Percentiles rank a stretch among this genome's conserved stretches.
These are phyloP conservation scores for Aschersonia sp. DNA, from an alignment of 2,329 filamentous ascomycete genomes.

Conservation along the genomic window DNA sequence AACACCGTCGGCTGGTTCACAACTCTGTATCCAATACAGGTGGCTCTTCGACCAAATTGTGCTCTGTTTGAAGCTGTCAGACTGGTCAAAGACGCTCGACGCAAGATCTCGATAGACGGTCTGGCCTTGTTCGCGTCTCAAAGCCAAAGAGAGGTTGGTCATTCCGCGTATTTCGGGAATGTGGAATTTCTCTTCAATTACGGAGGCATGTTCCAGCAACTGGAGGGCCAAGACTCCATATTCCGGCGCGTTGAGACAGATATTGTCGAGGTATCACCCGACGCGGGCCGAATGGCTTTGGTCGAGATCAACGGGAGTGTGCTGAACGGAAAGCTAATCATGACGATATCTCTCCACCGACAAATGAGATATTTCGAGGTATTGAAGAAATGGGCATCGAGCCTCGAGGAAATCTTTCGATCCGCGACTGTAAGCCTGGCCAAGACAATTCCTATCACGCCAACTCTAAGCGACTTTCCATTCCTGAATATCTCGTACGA, in stretches of 20 bases:
- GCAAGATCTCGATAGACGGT: conserved; percentile 19
- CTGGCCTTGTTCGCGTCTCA: conserved; percentile 21
- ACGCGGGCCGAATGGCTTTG: background rate
- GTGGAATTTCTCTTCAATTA: conserved; percentile 35
- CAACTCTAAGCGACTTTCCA: conserved; percentile 1
- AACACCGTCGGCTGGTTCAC: conserved; percentile 32
- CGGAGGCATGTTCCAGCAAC: conserved; percentile 24
- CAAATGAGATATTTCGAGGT: background rate
- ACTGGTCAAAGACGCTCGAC: conserved; percentile 19
- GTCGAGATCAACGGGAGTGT: background rate
- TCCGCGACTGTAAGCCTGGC: background rate
- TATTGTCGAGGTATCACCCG: background rate
- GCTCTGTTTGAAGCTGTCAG: conserved; percentile 6
- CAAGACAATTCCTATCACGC: background rate
- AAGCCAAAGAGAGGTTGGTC: conserved; percentile 14
- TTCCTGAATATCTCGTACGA: background rate
- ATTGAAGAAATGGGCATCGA: background rate
- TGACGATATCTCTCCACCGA: background rate
- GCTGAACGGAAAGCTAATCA: background rate
- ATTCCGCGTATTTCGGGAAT: conserved; percentile 4
- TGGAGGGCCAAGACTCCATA: conserved; percentile 19
- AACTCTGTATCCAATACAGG: conserved; percentile 20
- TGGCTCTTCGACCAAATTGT: conserved; percentile 4
- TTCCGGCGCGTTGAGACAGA: conserved; percentile 1
- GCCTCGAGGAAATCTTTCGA: background rate